These are phyloP conservation scores for Rhodotorula kratochvilovae DNA, from an alignment of 768 basidiomycete genomes.

Conservation along the genomic window DNA sequence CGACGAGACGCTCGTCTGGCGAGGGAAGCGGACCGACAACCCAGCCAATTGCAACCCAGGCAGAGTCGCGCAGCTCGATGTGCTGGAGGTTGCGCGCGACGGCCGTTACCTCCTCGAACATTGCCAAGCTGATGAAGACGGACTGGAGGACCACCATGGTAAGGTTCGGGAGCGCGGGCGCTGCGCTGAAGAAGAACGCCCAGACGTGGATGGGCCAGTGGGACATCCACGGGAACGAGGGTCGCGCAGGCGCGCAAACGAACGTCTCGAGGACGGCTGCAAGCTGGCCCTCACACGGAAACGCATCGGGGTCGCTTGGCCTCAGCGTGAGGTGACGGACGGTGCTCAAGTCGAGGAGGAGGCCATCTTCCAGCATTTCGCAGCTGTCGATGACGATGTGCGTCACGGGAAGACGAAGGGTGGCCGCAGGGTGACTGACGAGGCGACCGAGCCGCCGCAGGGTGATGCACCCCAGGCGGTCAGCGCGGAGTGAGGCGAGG, in stretches of 20 bases:
- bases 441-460: neutral
- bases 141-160: neutral
- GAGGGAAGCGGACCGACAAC: neutral
- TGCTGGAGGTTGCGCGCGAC: neutral
- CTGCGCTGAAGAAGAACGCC: neutral
- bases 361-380: too few species aligned
- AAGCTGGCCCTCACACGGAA: too few species aligned
- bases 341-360: neutral
- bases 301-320: neutral
- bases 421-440: neutral
- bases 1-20: neutral
- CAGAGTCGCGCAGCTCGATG: neutral
- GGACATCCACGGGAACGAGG: neutral
- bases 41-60: neutral
- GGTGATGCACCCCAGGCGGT: too few species aligned
- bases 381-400: neutral
- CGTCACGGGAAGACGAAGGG: neutral
- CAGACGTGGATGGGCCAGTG: too few species aligned
- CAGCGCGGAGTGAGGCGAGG: neutral
- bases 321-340: neutral
- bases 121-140: too few species aligned
- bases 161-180: neutral
- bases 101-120: neutral
- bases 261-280: neutral
- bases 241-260: neutral